Percentiles rank a stretch among this genome's conserved stretches.
Evolutionary conservation across 2,329 filamentous ascomycete genomes (phyloP).

Genomic region (Monilinia fructicola): DNA sequence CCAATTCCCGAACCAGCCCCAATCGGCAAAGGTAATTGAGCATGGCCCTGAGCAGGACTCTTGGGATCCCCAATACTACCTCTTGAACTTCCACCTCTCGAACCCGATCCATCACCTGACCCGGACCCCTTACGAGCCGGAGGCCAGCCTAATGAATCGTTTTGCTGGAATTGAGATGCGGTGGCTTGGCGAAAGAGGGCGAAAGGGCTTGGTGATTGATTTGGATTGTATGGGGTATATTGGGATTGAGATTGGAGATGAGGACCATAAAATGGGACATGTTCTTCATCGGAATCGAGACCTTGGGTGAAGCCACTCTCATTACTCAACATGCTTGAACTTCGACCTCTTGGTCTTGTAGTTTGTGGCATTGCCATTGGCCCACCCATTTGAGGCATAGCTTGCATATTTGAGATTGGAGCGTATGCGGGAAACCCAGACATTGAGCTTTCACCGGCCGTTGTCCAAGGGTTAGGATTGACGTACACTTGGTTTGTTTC

Average conservation of each 20-base stretch:
- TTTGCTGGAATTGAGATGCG: conserved; percentile 3
- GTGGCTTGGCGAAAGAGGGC: conserved; percentile 6
- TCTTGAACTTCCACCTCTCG: conserved; percentile 44
- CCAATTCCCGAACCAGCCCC: conserved; percentile 6
- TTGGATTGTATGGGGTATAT: conserved; percentile 7
- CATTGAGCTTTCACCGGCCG: conserved; percentile 13
- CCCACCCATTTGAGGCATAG: conserved; percentile 3
- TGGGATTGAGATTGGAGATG: conserved; percentile 16
- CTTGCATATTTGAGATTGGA: conserved; percentile 9
- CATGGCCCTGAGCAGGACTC: conserved; percentile 46
- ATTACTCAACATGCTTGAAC: conserved; percentile 66
- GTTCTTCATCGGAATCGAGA: conserved; percentile 44
- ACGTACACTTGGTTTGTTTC: conserved; percentile 5
- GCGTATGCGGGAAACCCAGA: conserved; percentile 18
- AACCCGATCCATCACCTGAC: conserved; percentile 36
- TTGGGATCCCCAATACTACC: conserved; percentile 53
- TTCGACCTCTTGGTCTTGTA: conserved; percentile 42
- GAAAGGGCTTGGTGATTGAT: conserved; percentile 20
- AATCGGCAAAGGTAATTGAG: conserved; percentile 7
- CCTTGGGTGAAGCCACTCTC: conserved; percentile 66
- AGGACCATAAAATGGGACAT: conserved; percentile 8
- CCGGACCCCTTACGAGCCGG: conserved; percentile 19
- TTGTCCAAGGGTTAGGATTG: conserved; percentile 11
- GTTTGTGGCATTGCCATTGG: conserved; percentile 13
- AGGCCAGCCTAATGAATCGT: conserved; percentile 4